These are phyloP conservation scores for Yarrowia divulgata DNA, from an alignment of 805 yeast genomes.

Conservation along the genomic window DNA sequence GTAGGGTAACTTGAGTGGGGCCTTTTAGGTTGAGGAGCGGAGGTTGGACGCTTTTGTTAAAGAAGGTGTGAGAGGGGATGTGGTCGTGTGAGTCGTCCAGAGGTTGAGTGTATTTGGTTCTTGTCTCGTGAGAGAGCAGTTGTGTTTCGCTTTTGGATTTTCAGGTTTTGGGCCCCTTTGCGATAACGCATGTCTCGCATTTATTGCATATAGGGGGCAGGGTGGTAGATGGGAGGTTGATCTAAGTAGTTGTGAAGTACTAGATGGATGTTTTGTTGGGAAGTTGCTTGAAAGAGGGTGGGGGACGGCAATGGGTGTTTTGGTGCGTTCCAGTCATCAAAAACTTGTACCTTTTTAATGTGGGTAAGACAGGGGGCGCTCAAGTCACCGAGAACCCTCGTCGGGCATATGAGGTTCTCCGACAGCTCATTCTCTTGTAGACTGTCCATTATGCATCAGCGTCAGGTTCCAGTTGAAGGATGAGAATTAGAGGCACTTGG, in stretches of 20 bases:
- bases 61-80: not conserved
- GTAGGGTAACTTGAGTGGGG: conserved; percentile 33
- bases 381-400: too few relatives aligned
- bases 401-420: too few relatives aligned
- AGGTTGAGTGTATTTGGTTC: not conserved
- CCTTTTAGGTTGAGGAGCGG: conserved; percentile 11
- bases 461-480: too few relatives aligned
- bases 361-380: too few relatives aligned
- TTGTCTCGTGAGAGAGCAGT: not conserved
- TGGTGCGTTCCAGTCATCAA: too few relatives aligned
- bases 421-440: too few relatives aligned
- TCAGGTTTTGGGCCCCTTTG: not conserved
- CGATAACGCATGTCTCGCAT: conserved; percentile 14
- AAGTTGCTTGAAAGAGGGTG: too few relatives aligned
- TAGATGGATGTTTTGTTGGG: too few relatives aligned
- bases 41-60: not conserved
- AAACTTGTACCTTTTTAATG: too few relatives aligned
- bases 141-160: not conserved
- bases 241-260: not conserved
- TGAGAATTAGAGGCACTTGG: too few relatives aligned
- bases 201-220: conserved; percentile 1
- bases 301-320: too few relatives aligned
- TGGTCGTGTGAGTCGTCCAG: not conserved
- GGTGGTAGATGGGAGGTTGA: not conserved
- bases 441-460: too few relatives aligned